A percentile compares a stretch with the other conserved stretches of the same genome.
Conservation (phyloP, 2,329 filamentous ascomycete genomes). For the Xylariales sp. region DNA sequence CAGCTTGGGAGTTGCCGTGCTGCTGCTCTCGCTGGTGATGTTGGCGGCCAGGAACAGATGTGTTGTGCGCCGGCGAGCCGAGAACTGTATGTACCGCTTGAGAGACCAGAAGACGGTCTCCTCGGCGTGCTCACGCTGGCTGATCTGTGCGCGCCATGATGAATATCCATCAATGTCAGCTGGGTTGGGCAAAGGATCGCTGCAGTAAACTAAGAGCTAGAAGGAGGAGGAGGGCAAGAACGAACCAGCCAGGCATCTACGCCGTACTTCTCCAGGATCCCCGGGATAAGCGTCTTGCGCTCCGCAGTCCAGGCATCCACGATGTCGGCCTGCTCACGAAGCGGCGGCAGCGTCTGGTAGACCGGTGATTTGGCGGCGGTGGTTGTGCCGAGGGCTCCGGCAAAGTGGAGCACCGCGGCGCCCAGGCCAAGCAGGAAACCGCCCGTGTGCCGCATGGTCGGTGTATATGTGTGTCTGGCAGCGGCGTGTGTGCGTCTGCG, state of each 20-base stretch:
- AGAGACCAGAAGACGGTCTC: constrained; percentile 48
- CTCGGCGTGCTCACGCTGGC: constrained; percentile 47
- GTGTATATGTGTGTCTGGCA: not conserved
- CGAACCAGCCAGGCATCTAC: constrained; percentile 44
- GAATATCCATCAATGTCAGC: too few species aligned
- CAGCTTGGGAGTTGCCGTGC: constrained; percentile 17
- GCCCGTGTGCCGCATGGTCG: constrained; percentile 7
- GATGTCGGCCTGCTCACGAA: constrained; percentile 38
- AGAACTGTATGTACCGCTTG: constrained; percentile 40
- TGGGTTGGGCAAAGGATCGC: too few species aligned
- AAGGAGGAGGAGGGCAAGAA: constrained; percentile 8
- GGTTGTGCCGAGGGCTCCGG: not conserved
- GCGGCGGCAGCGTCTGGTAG: constrained; percentile 34
- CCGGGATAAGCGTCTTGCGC: constrained; percentile 35
- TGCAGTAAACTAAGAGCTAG: too few species aligned
- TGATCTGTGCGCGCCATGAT: too few species aligned
- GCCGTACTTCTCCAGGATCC: constrained; percentile 36
- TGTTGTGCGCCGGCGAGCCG: constrained; percentile 44
- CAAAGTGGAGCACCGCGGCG: not conserved
- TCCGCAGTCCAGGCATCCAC: constrained; percentile 40
- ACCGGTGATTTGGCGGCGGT: constrained; percentile 17
- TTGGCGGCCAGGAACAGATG: constrained; percentile 44
- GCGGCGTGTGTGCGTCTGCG: too few species aligned
- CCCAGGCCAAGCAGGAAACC: not conserved
- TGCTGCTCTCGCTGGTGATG: too few species aligned